Percentiles rank a stretch among this genome's conserved stretches.
phyloP scores from a whole-genome alignment of 2,329 filamentous ascomycete genomes.

The Colletotrichum nymphaeae region DNA sequence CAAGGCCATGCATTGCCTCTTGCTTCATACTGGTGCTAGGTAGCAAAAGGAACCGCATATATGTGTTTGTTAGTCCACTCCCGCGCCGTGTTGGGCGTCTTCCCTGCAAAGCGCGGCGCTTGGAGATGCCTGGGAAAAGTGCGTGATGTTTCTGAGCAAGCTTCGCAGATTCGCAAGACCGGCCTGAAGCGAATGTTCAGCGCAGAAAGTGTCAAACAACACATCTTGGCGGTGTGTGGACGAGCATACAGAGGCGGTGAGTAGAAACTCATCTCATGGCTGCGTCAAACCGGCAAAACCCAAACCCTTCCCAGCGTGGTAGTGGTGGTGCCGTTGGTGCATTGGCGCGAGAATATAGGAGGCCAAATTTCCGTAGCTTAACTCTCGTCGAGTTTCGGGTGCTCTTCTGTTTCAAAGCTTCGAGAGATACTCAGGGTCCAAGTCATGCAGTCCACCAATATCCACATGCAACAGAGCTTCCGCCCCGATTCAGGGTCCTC shows the following conservation, averaged over 20 bases:
- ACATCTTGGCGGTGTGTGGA: background rate
- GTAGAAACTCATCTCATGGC: constrained; percentile 1
- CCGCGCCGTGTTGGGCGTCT: background rate
- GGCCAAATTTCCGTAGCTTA: background rate
- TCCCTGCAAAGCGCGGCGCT: background rate
- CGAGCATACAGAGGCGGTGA: constrained; percentile 9
- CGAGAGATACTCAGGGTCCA: constrained; percentile 31
- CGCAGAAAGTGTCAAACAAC: background rate
- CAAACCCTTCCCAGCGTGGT: background rate
- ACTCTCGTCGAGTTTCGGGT: constrained; percentile 27
- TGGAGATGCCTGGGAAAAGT: background rate
- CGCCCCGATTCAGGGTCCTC: constrained; percentile 30
- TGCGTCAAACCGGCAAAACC: constrained; percentile 4
- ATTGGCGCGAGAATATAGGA: constrained; percentile 2
- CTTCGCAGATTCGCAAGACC: background rate
- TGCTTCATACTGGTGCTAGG: background rate
- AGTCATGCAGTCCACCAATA: constrained; percentile 24
- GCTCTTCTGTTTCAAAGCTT: constrained; percentile 27
- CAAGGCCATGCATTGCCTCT: background rate
- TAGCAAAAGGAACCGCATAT: background rate
- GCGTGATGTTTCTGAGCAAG: background rate
- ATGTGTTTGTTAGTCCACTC: background rate
- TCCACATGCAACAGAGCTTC: constrained; percentile 1
- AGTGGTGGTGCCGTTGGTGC: background rate
- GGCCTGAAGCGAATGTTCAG: background rate